Evolutionary conservation across 441 rosid species (phyloP), one percentile per base, ranked within the genome.

Genomic region (Jatropha podagrica): DNA sequence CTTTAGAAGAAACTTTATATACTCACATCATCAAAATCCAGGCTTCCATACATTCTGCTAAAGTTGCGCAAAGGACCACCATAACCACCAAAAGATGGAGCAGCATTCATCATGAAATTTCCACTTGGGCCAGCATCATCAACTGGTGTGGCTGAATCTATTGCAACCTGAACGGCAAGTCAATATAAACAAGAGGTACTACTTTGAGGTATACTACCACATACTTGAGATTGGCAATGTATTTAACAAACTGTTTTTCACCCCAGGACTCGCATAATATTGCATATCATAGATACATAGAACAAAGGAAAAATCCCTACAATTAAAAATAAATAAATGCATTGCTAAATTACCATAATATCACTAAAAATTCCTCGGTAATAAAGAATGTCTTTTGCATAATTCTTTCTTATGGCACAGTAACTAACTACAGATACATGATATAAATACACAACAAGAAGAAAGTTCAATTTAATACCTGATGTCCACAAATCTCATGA

Each of bases 401-500:
- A n/a, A 37, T 27, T 59, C 48, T 68, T 14, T 68, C 46, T 60
- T 59, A 48, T 17, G 56, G 12, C 40, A 48, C 68, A 40, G 26
- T 14, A 14, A 38, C 4, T 37, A 64, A 64, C 48, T 15, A 38
- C 18, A 60, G 54, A 32, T 6, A 17, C 9, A 69, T 54, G 48
- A 32, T 7, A 52, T 54, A 17, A 41, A 37, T 52, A 37, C 13
- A 27, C 3, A 27, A 14, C 69, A 41, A 20, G 5, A 59, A 14
- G 26, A 51, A 48, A 41, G 70, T 42, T 54, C n/a, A 2, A 48
- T 18, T 58, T 69, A n/a, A 41, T 85, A 95, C 99, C 97, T 89
- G 93, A 68, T 95, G 99, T 72, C 99, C 99, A 84, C 97, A 92
- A 75, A 93, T 91, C 85, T 95, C 96, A 70, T 93, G 99, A 76